Percentiles rank a stretch among this genome's conserved stretches.
Evolutionary conservation across 169 alveolate species (phyloP).

Genomic region (Cryptosporidium bovis): DNA sequence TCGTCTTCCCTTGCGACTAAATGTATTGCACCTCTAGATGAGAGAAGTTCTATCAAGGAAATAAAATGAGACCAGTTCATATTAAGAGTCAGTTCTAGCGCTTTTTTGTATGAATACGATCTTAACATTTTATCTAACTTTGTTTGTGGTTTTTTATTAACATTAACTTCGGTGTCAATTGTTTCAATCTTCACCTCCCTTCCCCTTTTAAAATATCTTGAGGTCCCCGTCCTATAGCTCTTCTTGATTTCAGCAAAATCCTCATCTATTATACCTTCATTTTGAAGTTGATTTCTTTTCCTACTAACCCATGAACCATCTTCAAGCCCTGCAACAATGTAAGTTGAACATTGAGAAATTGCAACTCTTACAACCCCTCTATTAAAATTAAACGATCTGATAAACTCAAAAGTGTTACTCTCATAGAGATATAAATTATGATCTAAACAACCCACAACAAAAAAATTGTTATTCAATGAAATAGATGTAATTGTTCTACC

Average conservation of each 20-base stretch:
- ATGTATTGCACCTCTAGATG: constrained; percentile 68
- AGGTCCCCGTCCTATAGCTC: constrained; percentile 50
- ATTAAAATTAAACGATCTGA: constrained; percentile 30
- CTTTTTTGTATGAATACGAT: constrained; percentile 63
- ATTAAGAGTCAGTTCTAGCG: constrained; percentile 28
- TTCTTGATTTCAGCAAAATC: neutral
- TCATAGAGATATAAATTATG: constrained; percentile 34
- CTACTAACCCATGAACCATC: constrained; percentile 43
- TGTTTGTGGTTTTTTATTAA: constrained; percentile 24
- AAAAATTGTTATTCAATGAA: constrained; percentile 6
- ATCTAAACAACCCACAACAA: constrained; percentile 65
- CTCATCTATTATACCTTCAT: neutral
- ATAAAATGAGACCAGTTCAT: constrained; percentile 59
- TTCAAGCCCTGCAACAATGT: constrained; percentile 44
- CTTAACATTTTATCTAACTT: constrained; percentile 26
- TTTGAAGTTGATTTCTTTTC: neutral
- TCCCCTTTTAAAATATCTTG: constrained; percentile 67
- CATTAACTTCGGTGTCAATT: constrained; percentile 7
- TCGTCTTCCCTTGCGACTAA: constrained; percentile 39
- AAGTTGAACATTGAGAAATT: constrained; percentile 48
- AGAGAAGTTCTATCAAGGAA: constrained; percentile 13
- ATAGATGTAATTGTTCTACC: constrained; percentile 50
- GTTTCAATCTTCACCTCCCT: constrained; percentile 1
- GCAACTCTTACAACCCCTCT: constrained; percentile 36
- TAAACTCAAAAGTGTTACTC: constrained; percentile 12